Percentiles rank a stretch among this genome's conserved stretches.
Evolutionary conservation across 306 rosid species (phyloP).

Genomic region (Pyrus communis): DNA sequence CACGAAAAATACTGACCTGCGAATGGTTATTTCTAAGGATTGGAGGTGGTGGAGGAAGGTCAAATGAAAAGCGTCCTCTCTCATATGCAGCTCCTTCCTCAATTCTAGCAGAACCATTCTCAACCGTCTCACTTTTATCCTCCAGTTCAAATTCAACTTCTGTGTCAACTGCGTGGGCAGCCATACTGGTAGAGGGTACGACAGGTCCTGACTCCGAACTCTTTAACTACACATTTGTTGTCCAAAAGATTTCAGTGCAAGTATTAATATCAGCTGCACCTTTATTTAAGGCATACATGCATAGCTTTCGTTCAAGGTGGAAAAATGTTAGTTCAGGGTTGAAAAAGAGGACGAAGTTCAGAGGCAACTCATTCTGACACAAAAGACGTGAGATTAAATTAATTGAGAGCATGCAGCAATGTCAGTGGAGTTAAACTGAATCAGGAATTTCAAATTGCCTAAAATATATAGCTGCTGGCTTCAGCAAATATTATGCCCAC

Average conservation of each 20-base stretch:
- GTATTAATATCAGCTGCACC: not conserved
- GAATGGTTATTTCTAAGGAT: conserved; percentile 39
- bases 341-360: not conserved
- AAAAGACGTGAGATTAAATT: not conserved
- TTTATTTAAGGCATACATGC: not conserved
- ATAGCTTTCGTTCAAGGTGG: not conserved
- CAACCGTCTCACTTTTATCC: conserved; percentile 23
- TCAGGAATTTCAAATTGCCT: not conserved
- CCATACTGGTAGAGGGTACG: conserved; percentile 72
- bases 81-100: conserved; percentile 32
- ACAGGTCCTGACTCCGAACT: conserved; percentile 35
- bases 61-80: conserved; percentile 23
- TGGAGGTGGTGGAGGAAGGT: conserved; percentile 56
- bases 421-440: not conserved
- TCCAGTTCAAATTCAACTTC: conserved; percentile 69
- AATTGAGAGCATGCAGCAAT: conserved; percentile 3
- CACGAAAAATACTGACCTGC: conserved; percentile 35
- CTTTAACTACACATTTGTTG: conserved; percentile 42
- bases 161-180: conserved; percentile 70
- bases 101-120: conserved; percentile 27
- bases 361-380: not conserved
- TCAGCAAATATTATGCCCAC: not conserved
- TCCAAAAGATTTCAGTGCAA: conserved; percentile 3
- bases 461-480: conserved; percentile 1
- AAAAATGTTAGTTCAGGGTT: not conserved